Conservation (phyloP, 2,329 filamentous ascomycete genomes). For the Trichoderma atrobrunneum region DNA sequence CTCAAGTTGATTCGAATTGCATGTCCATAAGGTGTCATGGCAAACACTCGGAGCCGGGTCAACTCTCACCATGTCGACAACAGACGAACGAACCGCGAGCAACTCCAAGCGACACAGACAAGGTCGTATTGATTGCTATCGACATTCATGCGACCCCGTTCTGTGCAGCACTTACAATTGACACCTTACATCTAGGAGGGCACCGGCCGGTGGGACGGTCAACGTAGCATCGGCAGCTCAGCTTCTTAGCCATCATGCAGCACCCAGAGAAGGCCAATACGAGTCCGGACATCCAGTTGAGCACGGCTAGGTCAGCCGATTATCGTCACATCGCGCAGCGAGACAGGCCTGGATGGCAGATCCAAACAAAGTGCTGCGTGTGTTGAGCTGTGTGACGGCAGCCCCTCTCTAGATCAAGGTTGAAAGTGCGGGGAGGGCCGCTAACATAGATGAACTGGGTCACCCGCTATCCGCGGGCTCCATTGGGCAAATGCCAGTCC, state of each 20-base stretch:
- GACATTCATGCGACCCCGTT: neutral
- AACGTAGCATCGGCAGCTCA: neutral
- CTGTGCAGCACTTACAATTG: neutral
- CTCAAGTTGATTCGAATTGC: neutral
- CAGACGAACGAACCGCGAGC: neutral
- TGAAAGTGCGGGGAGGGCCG: slow-evolving; percentile 11
- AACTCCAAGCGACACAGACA: neutral
- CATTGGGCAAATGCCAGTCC: neutral
- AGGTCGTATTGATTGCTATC: slow-evolving; percentile 2
- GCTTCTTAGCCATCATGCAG: neutral
- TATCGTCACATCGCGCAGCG: slow-evolving; percentile 9
- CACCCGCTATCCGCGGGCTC: slow-evolving; percentile 1
- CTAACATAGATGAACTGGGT: neutral
- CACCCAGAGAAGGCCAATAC: neutral
- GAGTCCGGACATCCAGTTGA: neutral
- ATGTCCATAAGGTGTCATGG: neutral
- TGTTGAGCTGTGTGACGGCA: neutral
- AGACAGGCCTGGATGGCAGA: neutral
- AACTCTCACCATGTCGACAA: neutral
- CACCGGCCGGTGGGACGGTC: neutral
- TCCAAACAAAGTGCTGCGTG: neutral
- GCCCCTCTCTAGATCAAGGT: neutral
- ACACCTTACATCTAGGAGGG: neutral
- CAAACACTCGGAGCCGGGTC: neutral
- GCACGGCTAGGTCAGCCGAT: slow-evolving; percentile 1